Conservation (phyloP, 352 stramenopile genomes). For the Phytophthora pisi region DNA sequence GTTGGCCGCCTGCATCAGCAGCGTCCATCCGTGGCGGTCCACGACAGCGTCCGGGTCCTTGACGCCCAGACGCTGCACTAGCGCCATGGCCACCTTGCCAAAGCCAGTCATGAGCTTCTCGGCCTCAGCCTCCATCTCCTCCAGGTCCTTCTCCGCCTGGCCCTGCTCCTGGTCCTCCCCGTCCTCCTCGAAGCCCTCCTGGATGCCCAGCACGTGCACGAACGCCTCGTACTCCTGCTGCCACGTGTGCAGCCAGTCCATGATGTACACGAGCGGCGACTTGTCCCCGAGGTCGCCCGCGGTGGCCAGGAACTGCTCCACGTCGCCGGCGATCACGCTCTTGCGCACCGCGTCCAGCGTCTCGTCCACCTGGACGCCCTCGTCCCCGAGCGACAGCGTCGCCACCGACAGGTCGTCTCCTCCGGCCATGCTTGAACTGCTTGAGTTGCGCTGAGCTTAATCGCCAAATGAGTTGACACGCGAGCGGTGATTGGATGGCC, state of each 20-base stretch:
- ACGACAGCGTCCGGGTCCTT: conserved; percentile 53
- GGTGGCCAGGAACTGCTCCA: conserved; percentile 48
- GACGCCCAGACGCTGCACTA: conserved; percentile 55
- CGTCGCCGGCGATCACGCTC: conserved; percentile 62
- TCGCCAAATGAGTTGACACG: conserved; percentile 14
- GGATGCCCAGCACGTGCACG: conserved; percentile 67
- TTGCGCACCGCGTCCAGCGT: conserved; percentile 61
- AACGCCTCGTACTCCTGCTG: conserved; percentile 89
- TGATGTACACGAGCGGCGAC: conserved; percentile 69
- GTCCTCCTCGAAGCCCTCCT: conserved; percentile 43
- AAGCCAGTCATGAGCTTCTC: conserved; percentile 74
- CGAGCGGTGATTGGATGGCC: conserved; percentile 27
- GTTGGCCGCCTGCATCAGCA: conserved; percentile 88
- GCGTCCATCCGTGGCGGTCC: conserved; percentile 81
- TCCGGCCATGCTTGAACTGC: conserved; percentile 27
- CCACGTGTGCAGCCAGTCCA: conserved; percentile 89
- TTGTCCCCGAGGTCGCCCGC: conserved; percentile 31
- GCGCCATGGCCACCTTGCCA: conserved; percentile 47
- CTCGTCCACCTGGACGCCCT: conserved; percentile 42
- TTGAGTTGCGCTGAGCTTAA: conserved; percentile 1
- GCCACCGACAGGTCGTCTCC: conserved; percentile 49
- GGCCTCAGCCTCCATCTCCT: conserved; percentile 77
- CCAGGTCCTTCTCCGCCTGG: conserved; percentile 61
- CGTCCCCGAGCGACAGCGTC: conserved; percentile 49
- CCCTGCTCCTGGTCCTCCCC: conserved; percentile 18